Evolutionary conservation across 306 rosid species (phyloP), one percentile per base, ranked within the genome.

Genomic region (Quercus bicolor): DNA sequence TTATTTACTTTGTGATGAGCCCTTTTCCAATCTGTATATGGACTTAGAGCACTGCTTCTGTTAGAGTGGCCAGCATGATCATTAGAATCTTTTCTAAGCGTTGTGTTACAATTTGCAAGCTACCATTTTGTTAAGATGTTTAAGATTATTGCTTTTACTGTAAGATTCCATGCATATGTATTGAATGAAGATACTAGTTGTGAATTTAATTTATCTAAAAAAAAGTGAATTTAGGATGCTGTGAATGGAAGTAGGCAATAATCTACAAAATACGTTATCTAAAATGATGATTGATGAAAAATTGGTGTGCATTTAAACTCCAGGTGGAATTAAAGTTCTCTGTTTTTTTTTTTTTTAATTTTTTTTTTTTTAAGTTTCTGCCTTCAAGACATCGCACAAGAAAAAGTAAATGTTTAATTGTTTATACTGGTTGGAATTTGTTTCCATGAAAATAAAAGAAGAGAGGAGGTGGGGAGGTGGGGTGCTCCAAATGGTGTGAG

Each of bases 1-100:
- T 21, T n/a, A 43, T 76, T 86, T 29, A 24, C 29, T 59, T 23
- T 66, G 34, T 59, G 21, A 60, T 21, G 12, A 4, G 18, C 9
- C 10, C 18, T 75, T 70, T 59, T 31, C 16, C 73, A 43, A 65
- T 70, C 5, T 60, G 20, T 3, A 40, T 26, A 78, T 66, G 52
- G 61, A 54, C 61, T 33, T 23, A 60, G 16, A 33, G 54, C 53
- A 64, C 34, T 72, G 6, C 76, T 82, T 1, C 24, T 74, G 5
- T 56, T 77, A 33, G 37, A 64, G 57, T 12, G 61, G 70, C 34
- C 9, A 5, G 68, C 31, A 29, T 76, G 76, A 45, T 83, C 83
- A 65, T 75, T 54, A 78, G 64, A 60, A 60, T 60, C 68, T 60
- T 60, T 18, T 60, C 33, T 60, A 2, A 14, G 26, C 13, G 9